These are phyloP conservation scores for Blastocladiella britannica DNA, from an alignment of 192 early-diverging fungal genomes.

Conservation along the genomic window DNA sequence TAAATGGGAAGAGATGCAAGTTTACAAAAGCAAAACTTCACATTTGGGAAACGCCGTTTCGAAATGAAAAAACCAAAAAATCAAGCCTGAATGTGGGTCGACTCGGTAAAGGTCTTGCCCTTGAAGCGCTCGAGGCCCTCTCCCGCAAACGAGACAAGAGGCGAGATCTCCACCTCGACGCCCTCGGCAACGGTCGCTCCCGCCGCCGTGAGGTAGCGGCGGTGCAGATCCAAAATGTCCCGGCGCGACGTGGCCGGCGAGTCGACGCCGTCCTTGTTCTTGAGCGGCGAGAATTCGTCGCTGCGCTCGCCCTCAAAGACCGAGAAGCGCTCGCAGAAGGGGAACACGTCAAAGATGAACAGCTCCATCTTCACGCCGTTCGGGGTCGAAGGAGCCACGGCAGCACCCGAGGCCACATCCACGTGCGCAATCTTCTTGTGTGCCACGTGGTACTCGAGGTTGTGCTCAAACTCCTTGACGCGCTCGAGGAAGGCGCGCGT, in stretches of 20 bases:
- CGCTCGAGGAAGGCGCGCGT: constrained; percentile 70
- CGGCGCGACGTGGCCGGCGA: constrained; percentile 80
- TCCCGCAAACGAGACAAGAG: constrained; percentile 76
- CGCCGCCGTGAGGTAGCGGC: constrained; percentile 63
- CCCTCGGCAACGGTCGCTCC: constrained; percentile 47
- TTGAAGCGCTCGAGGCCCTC: constrained; percentile 67
- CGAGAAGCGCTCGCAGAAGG: constrained; percentile 65
- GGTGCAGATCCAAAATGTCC: constrained; percentile 71
- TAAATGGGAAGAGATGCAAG: too few species aligned
- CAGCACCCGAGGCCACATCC: constrained; percentile 51
- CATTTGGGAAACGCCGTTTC: too few species aligned
- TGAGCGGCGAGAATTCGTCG: constrained; percentile 94
- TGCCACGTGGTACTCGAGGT: constrained; percentile 90
- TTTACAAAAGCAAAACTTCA: too few species aligned
- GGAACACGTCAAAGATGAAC: constrained; percentile 99
- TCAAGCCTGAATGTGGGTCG: constrained; percentile 20
- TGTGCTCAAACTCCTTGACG: constrained; percentile 58
- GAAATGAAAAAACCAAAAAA: too few species aligned
- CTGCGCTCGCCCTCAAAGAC: constrained; percentile 78
- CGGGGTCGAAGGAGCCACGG: constrained; percentile 45
- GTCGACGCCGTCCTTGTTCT: constrained; percentile 85
- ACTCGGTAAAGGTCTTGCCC: constrained; percentile 45
- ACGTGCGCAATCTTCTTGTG: constrained; percentile 93
- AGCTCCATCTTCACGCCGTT: constrained; percentile 98
- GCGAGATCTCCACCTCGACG: constrained; percentile 61